These are phyloP conservation scores for Hymenoscyphus linearis DNA, from an alignment of 2,329 filamentous ascomycete species.

Conservation along the genomic window DNA sequence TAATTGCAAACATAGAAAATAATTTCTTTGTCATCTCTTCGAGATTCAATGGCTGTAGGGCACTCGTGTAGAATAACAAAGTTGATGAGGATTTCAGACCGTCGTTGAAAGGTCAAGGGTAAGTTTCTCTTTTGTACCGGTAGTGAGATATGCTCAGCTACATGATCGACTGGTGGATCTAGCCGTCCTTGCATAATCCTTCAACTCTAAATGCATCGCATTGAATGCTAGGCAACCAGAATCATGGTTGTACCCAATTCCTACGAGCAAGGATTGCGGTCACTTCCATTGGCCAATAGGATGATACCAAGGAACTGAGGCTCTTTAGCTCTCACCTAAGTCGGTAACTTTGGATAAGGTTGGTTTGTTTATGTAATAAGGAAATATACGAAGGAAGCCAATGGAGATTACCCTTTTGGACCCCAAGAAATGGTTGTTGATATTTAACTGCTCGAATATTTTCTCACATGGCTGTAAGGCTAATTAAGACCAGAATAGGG, in stretches of 20 bases:
- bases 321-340: not conserved
- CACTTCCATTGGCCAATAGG: not conserved
- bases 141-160: not conserved
- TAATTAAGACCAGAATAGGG: not conserved
- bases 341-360: not conserved
- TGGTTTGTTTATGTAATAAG: not conserved
- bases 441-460: too few species aligned
- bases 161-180: not conserved
- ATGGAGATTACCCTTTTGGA: not conserved
- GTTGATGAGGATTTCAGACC: not conserved
- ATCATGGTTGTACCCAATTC: not conserved
- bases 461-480: too few species aligned
- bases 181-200: not conserved
- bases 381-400: not conserved
- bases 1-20: not conserved
- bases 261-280: not conserved
- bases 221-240: not conserved
- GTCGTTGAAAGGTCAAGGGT: not conserved
- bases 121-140: not conserved
- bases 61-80: not conserved
- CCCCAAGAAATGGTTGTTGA: too few species aligned
- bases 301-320: not conserved
- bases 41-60: not conserved
- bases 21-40: not conserved
- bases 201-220: not conserved